These are phyloP conservation scores for Prosopis cineraria DNA, from an alignment of 306 rosid genomes.

Conservation along the genomic window DNA sequence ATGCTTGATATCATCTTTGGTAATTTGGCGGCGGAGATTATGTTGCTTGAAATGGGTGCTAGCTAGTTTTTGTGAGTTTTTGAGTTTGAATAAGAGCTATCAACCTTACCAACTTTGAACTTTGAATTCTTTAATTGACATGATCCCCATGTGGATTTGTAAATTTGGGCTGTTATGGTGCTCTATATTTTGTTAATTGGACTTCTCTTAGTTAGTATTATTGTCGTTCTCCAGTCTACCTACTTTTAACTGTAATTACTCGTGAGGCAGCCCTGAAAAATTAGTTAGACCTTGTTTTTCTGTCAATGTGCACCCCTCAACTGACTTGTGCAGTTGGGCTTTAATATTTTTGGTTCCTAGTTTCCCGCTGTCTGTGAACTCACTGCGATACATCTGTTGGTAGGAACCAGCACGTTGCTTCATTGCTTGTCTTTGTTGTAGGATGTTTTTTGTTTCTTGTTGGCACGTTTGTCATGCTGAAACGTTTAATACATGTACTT, in stretches of 20 bases:
- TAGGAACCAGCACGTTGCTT: background rate
- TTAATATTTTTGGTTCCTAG: background rate
- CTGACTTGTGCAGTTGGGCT: background rate
- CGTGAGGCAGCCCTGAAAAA: background rate
- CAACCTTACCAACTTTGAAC: background rate
- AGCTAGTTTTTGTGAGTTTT: background rate
- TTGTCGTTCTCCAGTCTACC: background rate
- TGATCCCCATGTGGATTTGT: background rate
- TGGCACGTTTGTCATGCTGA: background rate
- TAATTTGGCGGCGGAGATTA: background rate
- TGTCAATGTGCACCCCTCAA: slow-evolving; percentile 2
- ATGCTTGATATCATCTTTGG: background rate
- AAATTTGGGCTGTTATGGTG: background rate
- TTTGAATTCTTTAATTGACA: background rate
- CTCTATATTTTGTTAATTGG: background rate
- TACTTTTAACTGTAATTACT: background rate
- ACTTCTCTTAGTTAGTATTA: background rate
- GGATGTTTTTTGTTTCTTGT: background rate
- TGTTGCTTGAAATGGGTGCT: background rate
- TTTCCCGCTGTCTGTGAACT: background rate
- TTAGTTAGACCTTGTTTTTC: background rate
- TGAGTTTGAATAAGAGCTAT: background rate
- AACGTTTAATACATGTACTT: background rate
- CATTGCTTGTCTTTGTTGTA: background rate
- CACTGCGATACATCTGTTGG: background rate